Base-by-base conservation (phyloP, 495 filamentous ascomycete species). In the Aspergillus cristatus region DNA sequence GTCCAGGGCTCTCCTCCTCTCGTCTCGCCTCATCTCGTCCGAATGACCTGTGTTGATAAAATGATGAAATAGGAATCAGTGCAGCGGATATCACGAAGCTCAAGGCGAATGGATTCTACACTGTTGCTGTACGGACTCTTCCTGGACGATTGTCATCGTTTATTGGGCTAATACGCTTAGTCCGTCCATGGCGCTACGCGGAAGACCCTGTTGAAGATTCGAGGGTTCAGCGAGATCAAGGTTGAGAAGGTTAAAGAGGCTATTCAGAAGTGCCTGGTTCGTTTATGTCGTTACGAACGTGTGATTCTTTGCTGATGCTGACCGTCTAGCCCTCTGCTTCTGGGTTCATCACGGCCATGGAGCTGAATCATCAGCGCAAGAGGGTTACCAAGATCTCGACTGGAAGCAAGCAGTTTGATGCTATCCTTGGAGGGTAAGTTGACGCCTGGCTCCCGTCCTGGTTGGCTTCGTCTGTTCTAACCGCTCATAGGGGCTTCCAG, bases 231-330 rank as follows among this genome's bases (percentile, higher is more conserved):
- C 38, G 84, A 88, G 50, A 68, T 79, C 49, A 87, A 86, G 57
- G 84, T 86, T 10, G 84, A 86, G 41, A 87, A 86, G 53, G 68
- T 88, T 53, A 87, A 86, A 50, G 83, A 87, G 46, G 83, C 83
- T 14, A 72, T 81, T 28, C 65, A 70, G 41, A 88, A 88, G 49
- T 79, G 79, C 41, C 63, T 79, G 50, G 82, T 84, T 59, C 18
- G 56, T 11, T 24, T 6, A n/a, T 7, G 7, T 8, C 4, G 15
- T 29, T 14, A 24, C 3, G 18, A 7, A 34, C 18, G 6, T 7
- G 16, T 18, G 2, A 10, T 22, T 37, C 35, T 36, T 30, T 14
- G 12, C 6, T 20, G 7, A 18, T 14, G 12, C 6, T 20, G 7
- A 18, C 29, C 36, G 14, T 37, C 14, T 42, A 83, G 82, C 81